Percentiles rank a stretch among this genome's conserved stretches.
Conservation (phyloP, 192 early-diverging fungal genomes). For the Funneliformis geosporum region DNA sequence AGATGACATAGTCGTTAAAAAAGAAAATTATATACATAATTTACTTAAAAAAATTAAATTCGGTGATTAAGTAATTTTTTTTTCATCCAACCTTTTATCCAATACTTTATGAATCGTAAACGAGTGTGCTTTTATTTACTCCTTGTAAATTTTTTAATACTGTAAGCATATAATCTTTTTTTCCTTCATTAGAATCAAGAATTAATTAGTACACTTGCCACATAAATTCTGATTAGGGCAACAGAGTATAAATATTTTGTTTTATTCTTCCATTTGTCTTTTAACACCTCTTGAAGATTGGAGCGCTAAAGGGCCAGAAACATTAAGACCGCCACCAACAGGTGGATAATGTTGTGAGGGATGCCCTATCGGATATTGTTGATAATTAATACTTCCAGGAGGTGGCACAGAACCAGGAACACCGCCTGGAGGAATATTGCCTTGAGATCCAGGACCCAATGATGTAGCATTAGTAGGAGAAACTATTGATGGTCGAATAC, state of each 20-base stretch:
- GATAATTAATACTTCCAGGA: background rate
- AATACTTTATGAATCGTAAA: too few relatives aligned
- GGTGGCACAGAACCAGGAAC: background rate
- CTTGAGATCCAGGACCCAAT: background rate
- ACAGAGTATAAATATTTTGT: background rate
- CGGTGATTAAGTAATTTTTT: too few relatives aligned
- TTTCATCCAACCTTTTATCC: too few relatives aligned
- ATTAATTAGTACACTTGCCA: background rate
- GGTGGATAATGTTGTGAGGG: background rate
- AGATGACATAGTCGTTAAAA: too few relatives aligned
- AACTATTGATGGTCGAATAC: background rate
- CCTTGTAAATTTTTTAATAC: too few relatives aligned
- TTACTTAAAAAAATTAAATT: too few relatives aligned
- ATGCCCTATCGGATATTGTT: background rate
- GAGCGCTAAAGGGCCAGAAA: background rate
- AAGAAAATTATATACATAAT: too few relatives aligned
- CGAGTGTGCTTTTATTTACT: too few relatives aligned
- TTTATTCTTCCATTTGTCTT: slow-evolving; percentile 16
- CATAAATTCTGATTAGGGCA: background rate
- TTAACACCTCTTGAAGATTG: slow-evolving; percentile 5
- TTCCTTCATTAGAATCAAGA: background rate
- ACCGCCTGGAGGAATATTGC: background rate
- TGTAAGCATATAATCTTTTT: background rate
- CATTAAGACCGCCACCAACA: background rate
- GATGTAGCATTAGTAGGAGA: background rate